A percentile compares a stretch with the other conserved stretches of the same genome.
Evolutionary conservation across 2,329 filamentous ascomycete genomes (phyloP).

Genomic region (Colletotrichum navitas): DNA sequence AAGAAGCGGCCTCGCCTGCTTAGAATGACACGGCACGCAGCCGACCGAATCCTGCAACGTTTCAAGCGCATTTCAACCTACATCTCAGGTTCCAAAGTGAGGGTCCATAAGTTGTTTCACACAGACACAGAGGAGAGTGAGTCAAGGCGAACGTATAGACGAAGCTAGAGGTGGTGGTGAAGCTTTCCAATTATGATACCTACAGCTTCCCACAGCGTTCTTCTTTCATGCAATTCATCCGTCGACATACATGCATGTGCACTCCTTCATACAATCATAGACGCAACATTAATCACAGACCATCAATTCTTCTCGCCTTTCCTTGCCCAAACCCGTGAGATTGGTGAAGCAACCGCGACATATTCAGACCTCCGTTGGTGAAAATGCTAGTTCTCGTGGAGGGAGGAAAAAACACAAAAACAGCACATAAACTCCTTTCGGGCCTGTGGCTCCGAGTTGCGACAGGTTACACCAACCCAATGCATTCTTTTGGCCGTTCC

Average conservation of each 20-base stretch:
- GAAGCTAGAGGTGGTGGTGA: background rate
- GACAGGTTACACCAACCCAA: constrained; percentile 27
- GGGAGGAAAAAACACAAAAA: background rate
- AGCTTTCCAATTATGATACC: constrained; percentile 17
- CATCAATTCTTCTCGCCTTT: constrained; percentile 10
- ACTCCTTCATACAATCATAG: constrained; percentile 22
- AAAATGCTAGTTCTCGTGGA: background rate
- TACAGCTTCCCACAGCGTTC: constrained; percentile 4
- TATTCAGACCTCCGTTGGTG: constrained; percentile 1
- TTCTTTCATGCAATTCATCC: constrained; percentile 34
- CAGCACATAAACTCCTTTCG: constrained; percentile 28
- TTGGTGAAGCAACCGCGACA: constrained; percentile 2
- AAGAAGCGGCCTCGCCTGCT: constrained; percentile 33
- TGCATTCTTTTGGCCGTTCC: constrained; percentile 27
- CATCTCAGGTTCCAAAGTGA: background rate
- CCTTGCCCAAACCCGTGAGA: constrained; percentile 2
- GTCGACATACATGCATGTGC: constrained; percentile 16
- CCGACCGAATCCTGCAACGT: constrained; percentile 7
- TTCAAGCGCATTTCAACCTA: background rate
- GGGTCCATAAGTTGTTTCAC: too few species aligned
- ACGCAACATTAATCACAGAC: background rate
- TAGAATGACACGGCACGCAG: constrained; percentile 38
- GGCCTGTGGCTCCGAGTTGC: constrained; percentile 1
- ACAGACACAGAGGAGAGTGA: background rate
- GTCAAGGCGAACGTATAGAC: background rate